Evolutionary conservation across 768 basidiomycete genomes (phyloP).

Genomic region (Termitomyces titanicus): DNA sequence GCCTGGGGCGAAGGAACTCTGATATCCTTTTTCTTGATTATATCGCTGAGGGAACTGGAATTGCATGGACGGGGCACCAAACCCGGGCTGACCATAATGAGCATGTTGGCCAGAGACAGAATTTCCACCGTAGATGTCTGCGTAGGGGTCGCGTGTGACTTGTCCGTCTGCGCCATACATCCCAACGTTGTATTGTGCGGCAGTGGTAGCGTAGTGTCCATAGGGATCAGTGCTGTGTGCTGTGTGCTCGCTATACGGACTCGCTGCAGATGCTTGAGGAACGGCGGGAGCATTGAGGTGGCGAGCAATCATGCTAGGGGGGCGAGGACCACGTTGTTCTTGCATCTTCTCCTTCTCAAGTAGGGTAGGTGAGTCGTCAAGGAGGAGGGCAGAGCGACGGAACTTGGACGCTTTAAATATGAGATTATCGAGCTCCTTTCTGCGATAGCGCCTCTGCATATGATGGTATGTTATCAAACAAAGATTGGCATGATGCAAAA

Average conservation of each 20-base stretch:
- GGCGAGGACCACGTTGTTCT: slow-evolving; percentile 20
- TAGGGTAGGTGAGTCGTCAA: slow-evolving; percentile 23
- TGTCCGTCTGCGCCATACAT: slow-evolving; percentile 18
- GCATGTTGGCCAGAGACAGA: slow-evolving; percentile 11
- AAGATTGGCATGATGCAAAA: not conserved
- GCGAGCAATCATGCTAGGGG: slow-evolving; percentile 29
- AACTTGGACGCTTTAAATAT: slow-evolving; percentile 49
- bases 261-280: slow-evolving; percentile 9
- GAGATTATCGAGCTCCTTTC: slow-evolving; percentile 27
- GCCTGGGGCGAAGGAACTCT: slow-evolving; percentile 6
- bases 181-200: slow-evolving; percentile 15
- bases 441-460: slow-evolving; percentile 32
- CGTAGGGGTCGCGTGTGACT: slow-evolving; percentile 14
- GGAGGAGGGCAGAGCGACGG: slow-evolving; percentile 47
- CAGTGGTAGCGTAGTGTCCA: slow-evolving; percentile 11
- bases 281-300: slow-evolving; percentile 16
- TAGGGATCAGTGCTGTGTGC: slow-evolving; percentile 12
- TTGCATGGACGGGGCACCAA: slow-evolving; percentile 10
- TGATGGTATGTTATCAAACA: not conserved
- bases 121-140: slow-evolving; percentile 11
- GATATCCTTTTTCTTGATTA: slow-evolving; percentile 1
- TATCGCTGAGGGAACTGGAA: slow-evolving; percentile 14
- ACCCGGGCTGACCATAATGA: slow-evolving; percentile 8
- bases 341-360: slow-evolving; percentile 15
- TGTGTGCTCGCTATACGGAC: slow-evolving; percentile 13